phyloP scores from a whole-genome alignment of 495 filamentous ascomycete genomes.

The Pyrenopolyporus hunteri region DNA sequence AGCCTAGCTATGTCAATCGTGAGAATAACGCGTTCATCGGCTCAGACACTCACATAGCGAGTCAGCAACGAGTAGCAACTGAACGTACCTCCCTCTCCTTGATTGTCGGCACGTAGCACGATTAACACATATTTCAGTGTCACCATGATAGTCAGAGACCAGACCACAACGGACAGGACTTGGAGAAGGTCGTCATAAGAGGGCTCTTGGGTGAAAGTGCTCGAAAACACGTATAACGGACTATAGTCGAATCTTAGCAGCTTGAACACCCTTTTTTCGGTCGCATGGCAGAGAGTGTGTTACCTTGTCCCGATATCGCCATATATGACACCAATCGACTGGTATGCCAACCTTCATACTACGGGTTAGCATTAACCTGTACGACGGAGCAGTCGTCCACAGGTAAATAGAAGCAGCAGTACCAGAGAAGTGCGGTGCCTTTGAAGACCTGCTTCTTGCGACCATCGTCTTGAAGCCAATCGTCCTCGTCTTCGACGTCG shows the following conservation, averaged over 20 bases:
- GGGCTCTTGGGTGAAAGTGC: conserved; percentile 66
- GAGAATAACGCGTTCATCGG: background rate
- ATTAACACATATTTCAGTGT: conserved; percentile 75
- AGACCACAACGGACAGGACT: conserved; percentile 74
- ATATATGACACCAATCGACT: conserved; percentile 75
- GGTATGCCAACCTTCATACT: conserved; percentile 63
- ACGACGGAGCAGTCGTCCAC: background rate
- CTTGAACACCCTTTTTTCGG: background rate
- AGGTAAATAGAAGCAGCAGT: conserved; percentile 14
- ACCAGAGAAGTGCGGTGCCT: conserved; percentile 53
- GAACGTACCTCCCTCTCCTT: conserved; percentile 81
- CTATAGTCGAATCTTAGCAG: conserved; percentile 27
- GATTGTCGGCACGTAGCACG: conserved; percentile 73
- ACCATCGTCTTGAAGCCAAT: conserved; percentile 44
- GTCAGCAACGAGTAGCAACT: conserved; percentile 73
- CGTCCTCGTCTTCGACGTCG: conserved; percentile 48
- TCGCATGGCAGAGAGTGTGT: background rate
- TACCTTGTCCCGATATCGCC: conserved; percentile 75
- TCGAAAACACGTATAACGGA: conserved; percentile 75
- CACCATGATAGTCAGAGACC: conserved; percentile 75
- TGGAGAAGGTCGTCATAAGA: conserved; percentile 67
- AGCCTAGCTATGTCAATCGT: conserved; percentile 43
- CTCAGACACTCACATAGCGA: conserved; percentile 60
- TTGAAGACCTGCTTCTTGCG: conserved; percentile 53
- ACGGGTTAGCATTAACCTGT: conserved; percentile 9